Percentiles rank a stretch among this genome's conserved stretches.
These are phyloP conservation scores for Penicillium polonicum DNA, from an alignment of 2,329 filamentous ascomycete genomes.

Conservation along the genomic window DNA sequence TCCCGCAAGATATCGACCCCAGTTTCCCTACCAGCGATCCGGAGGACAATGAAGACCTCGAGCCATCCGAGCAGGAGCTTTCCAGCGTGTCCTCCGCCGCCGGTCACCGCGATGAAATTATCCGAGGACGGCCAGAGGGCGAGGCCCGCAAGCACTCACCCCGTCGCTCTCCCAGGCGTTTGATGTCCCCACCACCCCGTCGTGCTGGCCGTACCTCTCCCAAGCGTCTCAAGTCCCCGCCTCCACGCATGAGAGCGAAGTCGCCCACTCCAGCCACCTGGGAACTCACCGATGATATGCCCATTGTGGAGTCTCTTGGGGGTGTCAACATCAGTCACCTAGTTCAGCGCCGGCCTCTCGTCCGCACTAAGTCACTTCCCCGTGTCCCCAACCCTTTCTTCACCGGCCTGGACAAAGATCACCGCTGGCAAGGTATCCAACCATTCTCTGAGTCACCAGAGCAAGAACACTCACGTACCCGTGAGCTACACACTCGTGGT, in stretches of 20 bases:
- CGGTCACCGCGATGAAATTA: constrained; percentile 47
- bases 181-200: constrained; percentile 55
- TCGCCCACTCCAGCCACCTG: constrained; percentile 48
- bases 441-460: constrained; percentile 39
- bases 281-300: constrained; percentile 40
- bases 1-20: constrained; percentile 96
- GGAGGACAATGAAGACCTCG: constrained; percentile 78
- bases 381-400: constrained; percentile 71
- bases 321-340: constrained; percentile 55
- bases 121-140: constrained; percentile 44
- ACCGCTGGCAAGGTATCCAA: constrained; percentile 34
- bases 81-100: constrained; percentile 58
- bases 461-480: constrained; percentile 35
- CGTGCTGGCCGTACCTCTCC: constrained; percentile 60
- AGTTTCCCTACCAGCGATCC: constrained; percentile 95
- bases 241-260: constrained; percentile 55
- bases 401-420: constrained; percentile 33
- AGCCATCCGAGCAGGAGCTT: constrained; percentile 56
- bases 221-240: constrained; percentile 67
- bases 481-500: constrained; percentile 72
- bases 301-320: constrained; percentile 45
- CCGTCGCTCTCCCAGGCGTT: constrained; percentile 60
- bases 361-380: constrained; percentile 82
- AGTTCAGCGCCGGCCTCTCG: constrained; percentile 64
- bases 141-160: constrained; percentile 54